These are phyloP conservation scores for Carex littledalei DNA, from an alignment of 176 grass and related monocot species.

Conservation along the genomic window DNA sequence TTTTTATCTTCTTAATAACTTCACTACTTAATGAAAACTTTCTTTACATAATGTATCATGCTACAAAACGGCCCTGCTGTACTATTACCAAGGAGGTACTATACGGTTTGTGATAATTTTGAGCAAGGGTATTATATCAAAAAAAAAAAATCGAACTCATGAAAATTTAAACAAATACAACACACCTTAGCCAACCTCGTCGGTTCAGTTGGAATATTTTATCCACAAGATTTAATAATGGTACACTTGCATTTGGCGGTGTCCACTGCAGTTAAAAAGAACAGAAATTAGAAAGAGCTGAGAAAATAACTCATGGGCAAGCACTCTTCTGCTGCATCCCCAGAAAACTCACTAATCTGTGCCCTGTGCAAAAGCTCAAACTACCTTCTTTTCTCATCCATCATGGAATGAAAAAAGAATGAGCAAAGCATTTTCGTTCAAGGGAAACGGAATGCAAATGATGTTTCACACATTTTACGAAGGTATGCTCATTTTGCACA, in stretches of 20 bases:
- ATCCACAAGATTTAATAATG: constrained; percentile 84
- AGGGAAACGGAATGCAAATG: no score
- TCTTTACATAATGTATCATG: no score
- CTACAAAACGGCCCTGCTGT: neutral
- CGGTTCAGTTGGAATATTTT: constrained; percentile 92
- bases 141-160: neutral
- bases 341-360: neutral
- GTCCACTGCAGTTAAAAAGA: constrained; percentile 59
- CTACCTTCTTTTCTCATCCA: neutral
- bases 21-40: neutral
- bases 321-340: neutral
- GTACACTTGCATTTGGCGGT: constrained; percentile 91
- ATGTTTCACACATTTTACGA: neutral
- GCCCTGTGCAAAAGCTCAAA: neutral
- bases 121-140: neutral
- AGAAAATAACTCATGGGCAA: neutral
- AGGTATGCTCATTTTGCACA: neutral
- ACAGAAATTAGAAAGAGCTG: constrained; percentile 17
- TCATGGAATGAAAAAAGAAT: neutral
- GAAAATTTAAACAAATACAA: constrained; percentile 19
- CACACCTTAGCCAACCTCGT: constrained; percentile 88
- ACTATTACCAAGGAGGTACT: no score
- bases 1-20: neutral
- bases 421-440: no score
- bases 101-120: neutral